Conservation (phyloP, 1,284 basidiomycete species). For the Albatrellus sp. region DNA sequence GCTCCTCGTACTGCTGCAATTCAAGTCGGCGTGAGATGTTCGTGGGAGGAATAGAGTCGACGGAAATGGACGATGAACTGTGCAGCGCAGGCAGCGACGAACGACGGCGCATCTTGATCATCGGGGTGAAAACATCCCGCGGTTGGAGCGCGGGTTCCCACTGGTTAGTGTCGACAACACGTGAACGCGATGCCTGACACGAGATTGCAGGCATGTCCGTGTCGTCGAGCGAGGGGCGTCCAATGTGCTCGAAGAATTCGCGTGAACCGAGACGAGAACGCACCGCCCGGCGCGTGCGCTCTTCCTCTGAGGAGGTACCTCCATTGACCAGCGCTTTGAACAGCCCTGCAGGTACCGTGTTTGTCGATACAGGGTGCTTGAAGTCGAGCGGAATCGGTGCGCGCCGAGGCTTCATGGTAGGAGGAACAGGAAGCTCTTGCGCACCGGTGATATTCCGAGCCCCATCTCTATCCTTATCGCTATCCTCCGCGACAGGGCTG, state of each 20-base stretch:
- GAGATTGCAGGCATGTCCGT: slow-evolving; percentile 56
- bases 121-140: slow-evolving; percentile 37
- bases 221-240: slow-evolving; percentile 63
- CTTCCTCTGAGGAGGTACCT: slow-evolving; percentile 25
- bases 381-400: slow-evolving; percentile 74
- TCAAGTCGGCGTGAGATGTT: slow-evolving; percentile 47
- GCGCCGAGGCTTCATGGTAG: slow-evolving; percentile 39
- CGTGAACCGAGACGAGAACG: slow-evolving; percentile 64
- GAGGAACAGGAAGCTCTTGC: slow-evolving; percentile 21
- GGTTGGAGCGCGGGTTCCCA: slow-evolving; percentile 17
- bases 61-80: slow-evolving; percentile 25
- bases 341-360: slow-evolving; percentile 70
- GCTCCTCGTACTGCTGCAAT: slow-evolving; percentile 43
- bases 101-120: slow-evolving; percentile 27
- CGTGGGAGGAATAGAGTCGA: slow-evolving; percentile 32
- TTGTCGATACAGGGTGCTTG: slow-evolving; percentile 57
- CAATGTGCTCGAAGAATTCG: slow-evolving; percentile 48
- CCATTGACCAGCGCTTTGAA: slow-evolving; percentile 65
- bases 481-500: slow-evolving; percentile 1
- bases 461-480: slow-evolving; percentile 14
- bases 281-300: slow-evolving; percentile 51
- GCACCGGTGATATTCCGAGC: slow-evolving; percentile 2
- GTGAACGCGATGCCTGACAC: slow-evolving; percentile 35
- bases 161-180: slow-evolving; percentile 33
- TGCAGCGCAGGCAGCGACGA: slow-evolving; percentile 53